These are phyloP conservation scores for Aspergillus cavernicola DNA, from an alignment of 495 filamentous ascomycete species.

Conservation along the genomic window DNA sequence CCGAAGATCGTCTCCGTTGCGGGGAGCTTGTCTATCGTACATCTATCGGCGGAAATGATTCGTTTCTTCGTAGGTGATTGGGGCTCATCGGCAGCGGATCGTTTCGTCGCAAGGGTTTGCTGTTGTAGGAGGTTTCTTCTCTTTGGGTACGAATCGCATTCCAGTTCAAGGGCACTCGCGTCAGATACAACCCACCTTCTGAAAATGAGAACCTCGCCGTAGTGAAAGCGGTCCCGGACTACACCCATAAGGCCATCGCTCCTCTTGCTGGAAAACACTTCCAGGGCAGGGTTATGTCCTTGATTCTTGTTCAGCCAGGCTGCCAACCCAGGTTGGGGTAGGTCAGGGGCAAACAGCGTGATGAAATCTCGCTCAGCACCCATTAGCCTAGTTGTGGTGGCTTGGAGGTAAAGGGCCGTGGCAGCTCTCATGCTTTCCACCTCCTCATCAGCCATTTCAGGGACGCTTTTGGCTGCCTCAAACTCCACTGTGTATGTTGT, in stretches of 20 bases:
- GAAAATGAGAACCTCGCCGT: constrained; percentile 29
- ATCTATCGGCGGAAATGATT: constrained; percentile 21
- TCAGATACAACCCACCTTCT: constrained; percentile 22
- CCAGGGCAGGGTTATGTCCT: constrained; percentile 22
- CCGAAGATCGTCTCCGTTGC: constrained; percentile 59
- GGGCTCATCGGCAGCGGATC: constrained; percentile 9
- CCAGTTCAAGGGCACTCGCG: constrained; percentile 19
- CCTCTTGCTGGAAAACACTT: constrained; percentile 20
- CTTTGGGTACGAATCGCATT: constrained; percentile 27
- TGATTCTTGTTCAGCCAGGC: constrained; percentile 23
- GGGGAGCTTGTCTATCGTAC: constrained; percentile 55
- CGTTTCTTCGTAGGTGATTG: constrained; percentile 18
- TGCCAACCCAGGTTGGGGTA: constrained; percentile 16
- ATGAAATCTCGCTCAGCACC: constrained; percentile 38
- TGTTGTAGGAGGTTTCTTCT: constrained; percentile 33
- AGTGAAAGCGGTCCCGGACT: constrained; percentile 28
- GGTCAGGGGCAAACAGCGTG: constrained; percentile 34
- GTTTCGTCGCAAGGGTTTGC: constrained; percentile 9
- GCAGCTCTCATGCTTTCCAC: constrained; percentile 31
- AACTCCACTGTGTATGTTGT: constrained; percentile 39
- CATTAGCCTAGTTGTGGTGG: constrained; percentile 39
- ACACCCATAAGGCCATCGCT: constrained; percentile 21
- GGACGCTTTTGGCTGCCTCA: constrained; percentile 20
- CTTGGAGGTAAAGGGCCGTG: constrained; percentile 49
- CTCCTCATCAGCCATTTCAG: constrained; percentile 5